Conservation (phyloP, 345 rosid genomes). For the Schrenkiella parvula region DNA sequence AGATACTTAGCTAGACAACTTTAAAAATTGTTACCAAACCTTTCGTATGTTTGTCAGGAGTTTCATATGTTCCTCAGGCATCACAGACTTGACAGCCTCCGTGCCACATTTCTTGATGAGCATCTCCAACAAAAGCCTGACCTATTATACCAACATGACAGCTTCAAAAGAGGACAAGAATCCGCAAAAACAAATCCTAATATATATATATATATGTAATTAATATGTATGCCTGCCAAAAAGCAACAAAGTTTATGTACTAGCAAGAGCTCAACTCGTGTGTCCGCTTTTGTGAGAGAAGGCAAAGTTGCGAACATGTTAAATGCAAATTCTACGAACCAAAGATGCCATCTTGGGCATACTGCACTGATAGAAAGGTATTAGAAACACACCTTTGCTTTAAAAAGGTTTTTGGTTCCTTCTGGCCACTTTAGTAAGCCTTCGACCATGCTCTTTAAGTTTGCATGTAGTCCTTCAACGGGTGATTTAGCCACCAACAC, state of each 20-base stretch:
- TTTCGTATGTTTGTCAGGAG: conserved; percentile 90
- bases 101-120: conserved; percentile 88
- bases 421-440: conserved; percentile 90
- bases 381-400: conserved; percentile 65
- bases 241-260: conserved; percentile 1
- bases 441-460: conserved; percentile 69
- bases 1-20: background rate
- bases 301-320: background rate
- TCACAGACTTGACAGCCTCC: conserved; percentile 90
- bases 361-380: background rate
- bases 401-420: conserved; percentile 74
- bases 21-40: conserved; percentile 42
- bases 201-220: background rate
- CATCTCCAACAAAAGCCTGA: conserved; percentile 92
- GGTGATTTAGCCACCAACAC: conserved; percentile 93
- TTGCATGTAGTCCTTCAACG: conserved; percentile 67
- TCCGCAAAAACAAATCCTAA: background rate
- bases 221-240: background rate
- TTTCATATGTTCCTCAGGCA: conserved; percentile 97
- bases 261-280: background rate
- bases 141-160: conserved; percentile 40
- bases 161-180: conserved; percentile 5
- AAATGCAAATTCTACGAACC: background rate
- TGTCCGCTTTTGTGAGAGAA: background rate
- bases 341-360: background rate